Percentiles rank a stretch among this genome's conserved stretches.
Evolutionary conservation across 352 stramenopile species (phyloP).

Genomic region (Globisporangium iwayamae): DNA sequence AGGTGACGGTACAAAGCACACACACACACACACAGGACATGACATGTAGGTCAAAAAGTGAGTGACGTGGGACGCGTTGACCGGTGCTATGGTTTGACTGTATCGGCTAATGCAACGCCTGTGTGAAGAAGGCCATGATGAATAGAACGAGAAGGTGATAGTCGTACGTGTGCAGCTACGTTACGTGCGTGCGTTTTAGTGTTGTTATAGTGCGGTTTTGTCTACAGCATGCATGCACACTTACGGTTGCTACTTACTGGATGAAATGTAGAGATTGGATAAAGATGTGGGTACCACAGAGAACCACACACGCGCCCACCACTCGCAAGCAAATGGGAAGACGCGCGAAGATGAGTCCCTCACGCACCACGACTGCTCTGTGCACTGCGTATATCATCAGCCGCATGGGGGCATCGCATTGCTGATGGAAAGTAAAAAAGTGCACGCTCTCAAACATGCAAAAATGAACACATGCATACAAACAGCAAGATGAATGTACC

Average conservation of each 20-base stretch:
- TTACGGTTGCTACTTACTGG: background rate
- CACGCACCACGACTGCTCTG: constrained; percentile 44
- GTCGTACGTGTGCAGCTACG: background rate
- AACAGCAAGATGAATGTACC: constrained; percentile 24
- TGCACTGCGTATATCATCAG: constrained; percentile 84
- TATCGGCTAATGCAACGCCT: no score
- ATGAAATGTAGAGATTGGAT: background rate
- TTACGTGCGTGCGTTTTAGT: no score
- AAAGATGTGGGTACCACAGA: constrained; percentile 37
- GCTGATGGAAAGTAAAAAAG: constrained; percentile 76
- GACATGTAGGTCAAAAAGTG: background rate
- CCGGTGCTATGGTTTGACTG: no score
- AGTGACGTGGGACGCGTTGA: constrained; percentile 1
- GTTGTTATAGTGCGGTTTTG: background rate
- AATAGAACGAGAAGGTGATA: background rate
- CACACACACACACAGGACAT: background rate
- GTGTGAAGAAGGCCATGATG: background rate
- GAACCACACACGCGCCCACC: constrained; percentile 16
- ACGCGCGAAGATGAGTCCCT: constrained; percentile 23
- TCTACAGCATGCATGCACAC: background rate
- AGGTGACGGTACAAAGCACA: background rate
- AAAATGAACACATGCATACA: constrained; percentile 6
- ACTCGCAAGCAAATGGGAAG: constrained; percentile 11
- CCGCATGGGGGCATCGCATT: constrained; percentile 33
- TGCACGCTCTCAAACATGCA: constrained; percentile 20